These are phyloP conservation scores for Colletotrichum australisinense DNA, from an alignment of 2,329 filamentous ascomycete species.

Conservation along the genomic window DNA sequence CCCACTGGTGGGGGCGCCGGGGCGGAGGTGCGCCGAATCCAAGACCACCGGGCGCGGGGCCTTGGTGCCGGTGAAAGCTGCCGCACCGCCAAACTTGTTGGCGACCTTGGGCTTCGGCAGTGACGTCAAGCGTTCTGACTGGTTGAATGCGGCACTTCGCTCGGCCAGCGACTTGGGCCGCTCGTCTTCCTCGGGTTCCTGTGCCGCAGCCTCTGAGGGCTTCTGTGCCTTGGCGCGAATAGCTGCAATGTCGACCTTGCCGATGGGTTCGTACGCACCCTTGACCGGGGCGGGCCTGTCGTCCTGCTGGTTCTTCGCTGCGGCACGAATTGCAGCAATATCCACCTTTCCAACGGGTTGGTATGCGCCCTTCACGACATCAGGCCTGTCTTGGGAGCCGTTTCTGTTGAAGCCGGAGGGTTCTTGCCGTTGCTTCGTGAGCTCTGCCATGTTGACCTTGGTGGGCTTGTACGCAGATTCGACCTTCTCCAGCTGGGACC, in stretches of 20 bases:
- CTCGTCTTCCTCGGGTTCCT: slow-evolving; percentile 41
- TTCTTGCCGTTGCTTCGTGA: slow-evolving; percentile 79
- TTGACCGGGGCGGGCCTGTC: slow-evolving; percentile 88
- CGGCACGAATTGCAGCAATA: slow-evolving; percentile 88
- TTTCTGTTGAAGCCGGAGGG: slow-evolving; percentile 64
- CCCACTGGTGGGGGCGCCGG: slow-evolving; percentile 73
- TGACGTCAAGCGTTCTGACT: slow-evolving; percentile 83
- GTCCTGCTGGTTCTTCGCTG: slow-evolving; percentile 76
- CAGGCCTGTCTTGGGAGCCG: slow-evolving; percentile 56
- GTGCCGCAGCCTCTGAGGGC: slow-evolving; percentile 49
- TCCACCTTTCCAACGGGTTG: slow-evolving; percentile 98
- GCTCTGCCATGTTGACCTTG: slow-evolving; percentile 91
- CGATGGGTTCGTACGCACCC: slow-evolving; percentile 92
- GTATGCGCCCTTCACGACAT: slow-evolving; percentile 87
- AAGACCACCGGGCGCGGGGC: slow-evolving; percentile 81
- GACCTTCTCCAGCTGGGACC: slow-evolving; percentile 91
- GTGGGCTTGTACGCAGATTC: slow-evolving; percentile 93
- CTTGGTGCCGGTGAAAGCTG: slow-evolving; percentile 87
- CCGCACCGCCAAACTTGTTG: slow-evolving; percentile 82
- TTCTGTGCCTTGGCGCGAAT: slow-evolving; percentile 88
- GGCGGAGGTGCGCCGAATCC: slow-evolving; percentile 70
- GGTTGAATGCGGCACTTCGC: slow-evolving; percentile 78
- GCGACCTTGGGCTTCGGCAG: slow-evolving; percentile 95
- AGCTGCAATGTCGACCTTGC: slow-evolving; percentile 96
- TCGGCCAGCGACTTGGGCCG: slow-evolving; percentile 76